A percentile compares a stretch with the other conserved stretches of the same genome.
These are phyloP conservation scores for Salmacisia buchloeana DNA, from an alignment of 1,284 basidiomycete genomes.

Conservation along the genomic window DNA sequence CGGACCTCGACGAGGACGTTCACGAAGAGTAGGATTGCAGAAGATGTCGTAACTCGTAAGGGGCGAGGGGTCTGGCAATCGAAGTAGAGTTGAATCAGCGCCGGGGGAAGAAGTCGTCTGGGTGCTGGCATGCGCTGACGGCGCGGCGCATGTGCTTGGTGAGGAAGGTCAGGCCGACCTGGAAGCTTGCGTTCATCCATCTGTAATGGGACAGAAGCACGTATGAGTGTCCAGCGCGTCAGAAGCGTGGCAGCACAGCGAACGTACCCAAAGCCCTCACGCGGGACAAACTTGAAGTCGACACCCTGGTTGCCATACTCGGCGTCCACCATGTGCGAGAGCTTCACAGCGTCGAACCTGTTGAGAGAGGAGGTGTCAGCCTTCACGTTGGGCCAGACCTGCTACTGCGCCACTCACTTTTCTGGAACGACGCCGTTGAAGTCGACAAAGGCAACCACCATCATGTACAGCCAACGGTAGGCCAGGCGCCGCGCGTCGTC, in stretches of 20 bases:
- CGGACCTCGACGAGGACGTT: no score
- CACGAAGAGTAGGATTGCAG: no score
- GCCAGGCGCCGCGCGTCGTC: slow-evolving; percentile 88
- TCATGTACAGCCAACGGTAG: slow-evolving; percentile 94
- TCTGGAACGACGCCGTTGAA: slow-evolving; percentile 96
- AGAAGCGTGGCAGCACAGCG: background rate
- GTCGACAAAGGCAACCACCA: slow-evolving; percentile 56
- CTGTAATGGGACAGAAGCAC: background rate
- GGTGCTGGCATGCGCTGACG: slow-evolving; percentile 82
- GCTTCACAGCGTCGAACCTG: slow-evolving; percentile 87
- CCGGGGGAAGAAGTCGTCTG: slow-evolving; percentile 86
- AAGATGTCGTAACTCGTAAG: no score
- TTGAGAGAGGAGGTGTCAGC: background rate
- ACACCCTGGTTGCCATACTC: slow-evolving; percentile 98
- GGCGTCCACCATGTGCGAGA: slow-evolving; percentile 90
- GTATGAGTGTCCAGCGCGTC: background rate
- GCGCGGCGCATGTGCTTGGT: slow-evolving; percentile 89
- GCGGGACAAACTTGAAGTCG: slow-evolving; percentile 79
- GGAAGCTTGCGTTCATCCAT: slow-evolving; percentile 63
- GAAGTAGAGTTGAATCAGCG: no score
- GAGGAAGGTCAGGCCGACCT: slow-evolving; percentile 85
- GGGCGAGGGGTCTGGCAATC: no score
- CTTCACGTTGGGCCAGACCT: slow-evolving; percentile 9
- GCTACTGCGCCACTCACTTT: slow-evolving; percentile 57
- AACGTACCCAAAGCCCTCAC: slow-evolving; percentile 96